Evolutionary conservation across 139 green algal genomes (phyloP), one percentile per base, ranked within the genome.

Genomic region (Diplosphaera chodatii): DNA sequence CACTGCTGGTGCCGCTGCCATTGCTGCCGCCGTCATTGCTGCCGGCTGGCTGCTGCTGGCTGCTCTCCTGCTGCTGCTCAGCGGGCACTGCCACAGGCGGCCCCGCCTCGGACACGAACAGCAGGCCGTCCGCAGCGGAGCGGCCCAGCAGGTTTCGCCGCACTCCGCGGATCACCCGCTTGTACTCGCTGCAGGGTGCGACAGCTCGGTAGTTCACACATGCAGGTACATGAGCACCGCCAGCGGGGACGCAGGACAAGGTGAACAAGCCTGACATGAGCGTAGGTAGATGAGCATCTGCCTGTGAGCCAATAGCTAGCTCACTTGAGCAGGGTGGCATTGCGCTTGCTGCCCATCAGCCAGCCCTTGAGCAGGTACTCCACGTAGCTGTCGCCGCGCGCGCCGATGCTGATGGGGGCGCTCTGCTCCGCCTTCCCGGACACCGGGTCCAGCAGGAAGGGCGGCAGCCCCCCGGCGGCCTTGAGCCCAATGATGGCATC

Each of bases 351-450:
- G 0, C 64, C 70, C 20, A 83, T 32, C 30, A 91, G 65, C 79
- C 84, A 89, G 70, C 88, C 79, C 82, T 96, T 96, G 23, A 97
- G 78, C 72, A 97, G 88, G 81, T 96, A 96, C 83, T 96, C 89
- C 69, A 87, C 90, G 74, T 88, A 89, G 41, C 64, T 81, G 75
- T 92, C 86, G 2, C 76, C 80, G 21, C 82, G 68, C 13, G 83
- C 84, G 13, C 85, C 84, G 55, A 86, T 32, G n/a, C 69, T 81
- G 3, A 85, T 55, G 28, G 72, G 67, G 8, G 30, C 41, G 32
- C 71, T 69, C 37, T 8, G 37, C 22, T 28, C 32, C n/a, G 78
- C 69, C 2, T n/a, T 25, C 8, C 71, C 71, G 16, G 41, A 70
- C 6, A 64, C 30, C 10, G 72, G 75, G 32, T 76, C 55, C 29